These are phyloP conservation scores for Annulohypoxylon truncatum DNA, from an alignment of 2,329 filamentous ascomycete species.

Conservation along the genomic window DNA sequence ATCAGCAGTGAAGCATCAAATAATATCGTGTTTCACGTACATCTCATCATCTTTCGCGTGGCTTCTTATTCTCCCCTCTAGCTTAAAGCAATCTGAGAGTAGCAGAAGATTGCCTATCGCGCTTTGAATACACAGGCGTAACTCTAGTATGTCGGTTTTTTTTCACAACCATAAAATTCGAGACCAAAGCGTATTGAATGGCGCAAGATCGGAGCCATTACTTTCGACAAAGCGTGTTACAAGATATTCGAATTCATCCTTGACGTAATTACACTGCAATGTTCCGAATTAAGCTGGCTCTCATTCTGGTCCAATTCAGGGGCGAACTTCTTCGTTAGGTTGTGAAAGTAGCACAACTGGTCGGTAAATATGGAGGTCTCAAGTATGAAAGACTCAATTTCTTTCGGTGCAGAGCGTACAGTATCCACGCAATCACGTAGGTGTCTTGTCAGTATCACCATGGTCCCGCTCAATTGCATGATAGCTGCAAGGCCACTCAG, in stretches of 20 bases:
- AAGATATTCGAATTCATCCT: constrained; percentile 24
- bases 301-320: constrained; percentile 7
- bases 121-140: constrained; percentile 35
- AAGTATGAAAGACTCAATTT: constrained; percentile 34
- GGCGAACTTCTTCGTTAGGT: constrained; percentile 16
- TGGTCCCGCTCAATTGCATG: constrained; percentile 28
- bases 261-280: constrained; percentile 35
- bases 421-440: constrained; percentile 22
- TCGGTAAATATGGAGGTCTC: constrained; percentile 37
- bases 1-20: constrained; percentile 16
- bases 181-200: constrained; percentile 27
- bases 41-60: constrained; percentile 25
- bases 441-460: constrained; percentile 30
- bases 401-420: constrained; percentile 36
- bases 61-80: constrained; percentile 26
- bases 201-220: constrained; percentile 15
- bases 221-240: constrained; percentile 32
- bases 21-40: constrained; percentile 11
- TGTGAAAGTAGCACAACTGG: constrained; percentile 29
- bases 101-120: constrained; percentile 32
- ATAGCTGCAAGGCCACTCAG: constrained; percentile 40
- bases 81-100: constrained; percentile 27
- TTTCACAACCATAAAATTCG: constrained; percentile 38
- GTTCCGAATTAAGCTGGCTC: constrained; percentile 19
- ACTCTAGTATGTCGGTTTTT: constrained; percentile 34